Percentiles rank a stretch among this genome's conserved stretches.
These are phyloP conservation scores for Candida saitoana DNA, from an alignment of 805 yeast species.

Conservation along the genomic window DNA sequence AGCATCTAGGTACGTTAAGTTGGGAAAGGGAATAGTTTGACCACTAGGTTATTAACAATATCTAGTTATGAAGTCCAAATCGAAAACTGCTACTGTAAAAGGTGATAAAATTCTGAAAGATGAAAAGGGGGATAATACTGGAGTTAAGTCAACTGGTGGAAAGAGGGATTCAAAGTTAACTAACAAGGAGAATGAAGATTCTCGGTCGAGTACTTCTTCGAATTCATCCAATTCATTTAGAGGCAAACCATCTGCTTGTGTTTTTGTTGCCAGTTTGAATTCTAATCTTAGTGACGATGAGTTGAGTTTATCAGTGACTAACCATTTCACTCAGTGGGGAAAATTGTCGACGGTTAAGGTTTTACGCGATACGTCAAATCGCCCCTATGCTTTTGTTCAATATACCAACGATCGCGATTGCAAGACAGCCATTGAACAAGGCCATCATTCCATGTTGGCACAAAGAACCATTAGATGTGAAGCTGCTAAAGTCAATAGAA, in stretches of 20 bases:
- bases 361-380: slow-evolving; percentile 68
- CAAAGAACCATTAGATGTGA: slow-evolving; percentile 84
- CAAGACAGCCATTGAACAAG: slow-evolving; percentile 57
- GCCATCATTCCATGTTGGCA: slow-evolving; percentile 64
- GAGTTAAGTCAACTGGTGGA: neutral
- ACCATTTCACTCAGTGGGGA: slow-evolving; percentile 71
- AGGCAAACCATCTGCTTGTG: slow-evolving; percentile 80
- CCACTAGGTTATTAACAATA: neutral
- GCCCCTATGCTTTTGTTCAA: slow-evolving; percentile 94
- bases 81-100: neutral
- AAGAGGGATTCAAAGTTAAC: neutral
- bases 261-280: slow-evolving; percentile 81
- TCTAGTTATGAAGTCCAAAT: neutral
- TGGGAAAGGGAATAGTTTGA: neutral
- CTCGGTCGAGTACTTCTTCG: neutral
- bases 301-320: slow-evolving; percentile 61
- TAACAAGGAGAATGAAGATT: neutral
- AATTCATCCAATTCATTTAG: slow-evolving; percentile 8
- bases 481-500: slow-evolving; percentile 86
- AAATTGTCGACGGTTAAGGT: slow-evolving; percentile 71
- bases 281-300: slow-evolving; percentile 66
- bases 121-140: neutral
- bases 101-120: neutral
- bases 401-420: slow-evolving; percentile 71
- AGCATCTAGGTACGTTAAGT: neutral